phyloP scores from a whole-genome alignment of 345 rosid genomes.

The Limnanthes douglasii region DNA sequence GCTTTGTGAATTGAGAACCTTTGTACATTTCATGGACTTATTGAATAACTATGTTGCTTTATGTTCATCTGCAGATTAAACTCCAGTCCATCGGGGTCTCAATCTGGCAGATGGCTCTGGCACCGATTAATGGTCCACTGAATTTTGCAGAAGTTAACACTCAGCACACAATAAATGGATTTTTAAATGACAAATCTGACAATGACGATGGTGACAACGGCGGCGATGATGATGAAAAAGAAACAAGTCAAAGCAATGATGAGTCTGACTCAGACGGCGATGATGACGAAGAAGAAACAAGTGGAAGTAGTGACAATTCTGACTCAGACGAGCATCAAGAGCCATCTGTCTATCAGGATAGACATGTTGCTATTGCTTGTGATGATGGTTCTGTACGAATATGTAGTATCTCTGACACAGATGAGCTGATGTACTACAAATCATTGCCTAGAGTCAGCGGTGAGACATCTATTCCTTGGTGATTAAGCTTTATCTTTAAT shows the following conservation, averaged over 20 bases:
- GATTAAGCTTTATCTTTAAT: neutral
- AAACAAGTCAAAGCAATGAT: constrained; percentile 39
- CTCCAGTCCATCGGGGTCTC: constrained; percentile 63
- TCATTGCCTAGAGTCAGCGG: constrained; percentile 92
- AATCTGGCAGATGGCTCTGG: constrained; percentile 89
- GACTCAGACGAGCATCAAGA: constrained; percentile 28
- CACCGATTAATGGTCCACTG: constrained; percentile 17
- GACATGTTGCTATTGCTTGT: constrained; percentile 52
- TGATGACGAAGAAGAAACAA: constrained; percentile 17
- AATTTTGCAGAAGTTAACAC: constrained; percentile 14
- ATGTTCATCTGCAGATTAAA: constrained; percentile 33
- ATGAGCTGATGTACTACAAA: constrained; percentile 45
- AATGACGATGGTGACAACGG: constrained; percentile 20
- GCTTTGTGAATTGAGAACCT: no score
- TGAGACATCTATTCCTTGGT: constrained; percentile 29
- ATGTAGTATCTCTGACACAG: constrained; percentile 32
- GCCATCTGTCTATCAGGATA: constrained; percentile 18
- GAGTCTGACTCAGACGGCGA: no score
- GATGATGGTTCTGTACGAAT: constrained; percentile 83
- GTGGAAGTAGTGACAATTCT: constrained; percentile 45
- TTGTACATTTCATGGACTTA: neutral
- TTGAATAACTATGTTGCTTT: constrained; percentile 1
- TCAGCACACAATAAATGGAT: constrained; percentile 32
- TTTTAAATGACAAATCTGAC: constrained; percentile 15
- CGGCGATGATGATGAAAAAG: no score